Evolutionary conservation across 78 protist species (phyloP), one percentile per base, ranked within the genome.

Genomic region (Creolimax fragrantissima): DNA sequence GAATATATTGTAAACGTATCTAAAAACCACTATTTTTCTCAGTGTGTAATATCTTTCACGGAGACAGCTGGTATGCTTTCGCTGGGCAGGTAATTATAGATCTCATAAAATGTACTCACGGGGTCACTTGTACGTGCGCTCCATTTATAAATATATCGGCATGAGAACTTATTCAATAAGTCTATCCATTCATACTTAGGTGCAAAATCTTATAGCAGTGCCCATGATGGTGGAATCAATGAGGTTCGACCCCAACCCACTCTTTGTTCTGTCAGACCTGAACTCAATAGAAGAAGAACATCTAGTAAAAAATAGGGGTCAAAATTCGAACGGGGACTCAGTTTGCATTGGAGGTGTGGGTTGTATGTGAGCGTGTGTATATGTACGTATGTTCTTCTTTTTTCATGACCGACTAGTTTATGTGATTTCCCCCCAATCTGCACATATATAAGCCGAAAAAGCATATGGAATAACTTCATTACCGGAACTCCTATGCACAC

Each of bases 201-300:
- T 90, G 88, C 88, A 90, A 74, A 90, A 90, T 85, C 7, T 43
- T n/a, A 90, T 83, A 3, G 35, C 86, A 32, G 4, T 35, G 7
- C 88, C 47, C 2, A 42, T 90, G 88, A 81, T 7, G 42, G 3
- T 90, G 35, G 88, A 90, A 17, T 6, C 5, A 2, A 88, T 90
- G 41, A 7, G 11, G 36, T 81, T 90, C 39, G 92, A 81, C 5
- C 88, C 92, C 4, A 39, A 35, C 43, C 11, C 84, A 3, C 86
- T 3, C 92, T 67, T 90, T 47, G 35, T 58, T 2, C 81, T 2
- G 39, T 7, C 6, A 32, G 92, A 90, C 35, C 86, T 90, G 58
- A 90, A 67, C 84, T 37, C 45, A 7, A 7, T 89, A 4, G 4
- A 42, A 3, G 37, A 42, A 17, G 5, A 35, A 3, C 39, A 41